These are phyloP conservation scores for Fusarium heterosporum DNA, from an alignment of 2,329 filamentous ascomycete species.

Conservation along the genomic window DNA sequence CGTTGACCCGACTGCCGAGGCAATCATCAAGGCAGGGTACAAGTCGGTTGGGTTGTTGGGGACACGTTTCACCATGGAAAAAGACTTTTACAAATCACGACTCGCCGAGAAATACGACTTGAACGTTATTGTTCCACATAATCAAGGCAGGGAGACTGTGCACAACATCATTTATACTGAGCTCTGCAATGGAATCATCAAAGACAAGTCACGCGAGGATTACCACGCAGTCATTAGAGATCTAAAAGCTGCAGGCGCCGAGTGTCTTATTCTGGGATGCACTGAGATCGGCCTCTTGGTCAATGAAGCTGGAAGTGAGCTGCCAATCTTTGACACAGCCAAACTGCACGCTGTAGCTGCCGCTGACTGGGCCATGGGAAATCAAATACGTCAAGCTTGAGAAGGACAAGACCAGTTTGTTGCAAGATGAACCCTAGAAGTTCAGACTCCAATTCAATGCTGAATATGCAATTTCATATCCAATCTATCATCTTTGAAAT, in stretches of 20 bases:
- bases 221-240: constrained; percentile 26
- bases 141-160: constrained; percentile 14
- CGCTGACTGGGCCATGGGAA: constrained; percentile 43
- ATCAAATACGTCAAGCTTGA: background rate
- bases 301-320: constrained; percentile 9
- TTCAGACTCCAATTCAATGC: too few species aligned
- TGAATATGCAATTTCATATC: too few species aligned
- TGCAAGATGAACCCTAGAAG: too few species aligned
- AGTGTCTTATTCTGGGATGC: constrained; percentile 45
- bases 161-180: constrained; percentile 41
- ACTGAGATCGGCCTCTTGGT: constrained; percentile 45
- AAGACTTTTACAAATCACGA: constrained; percentile 40
- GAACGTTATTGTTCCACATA: constrained; percentile 17
- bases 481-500: too few species aligned
- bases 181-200: constrained; percentile 40
- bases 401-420: too few species aligned
- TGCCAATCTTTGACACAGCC: constrained; percentile 43
- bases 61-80: constrained; percentile 45
- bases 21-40: constrained; percentile 25
- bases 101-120: constrained; percentile 26
- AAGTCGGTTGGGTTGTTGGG: constrained; percentile 37
- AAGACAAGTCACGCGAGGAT: constrained; percentile 12
- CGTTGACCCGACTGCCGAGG: constrained; percentile 40
- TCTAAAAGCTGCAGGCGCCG: constrained; percentile 24
- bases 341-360: constrained; percentile 41